These are phyloP conservation scores for Pythium angustatum DNA, from an alignment of 352 stramenopile species.

Conservation along the genomic window DNA sequence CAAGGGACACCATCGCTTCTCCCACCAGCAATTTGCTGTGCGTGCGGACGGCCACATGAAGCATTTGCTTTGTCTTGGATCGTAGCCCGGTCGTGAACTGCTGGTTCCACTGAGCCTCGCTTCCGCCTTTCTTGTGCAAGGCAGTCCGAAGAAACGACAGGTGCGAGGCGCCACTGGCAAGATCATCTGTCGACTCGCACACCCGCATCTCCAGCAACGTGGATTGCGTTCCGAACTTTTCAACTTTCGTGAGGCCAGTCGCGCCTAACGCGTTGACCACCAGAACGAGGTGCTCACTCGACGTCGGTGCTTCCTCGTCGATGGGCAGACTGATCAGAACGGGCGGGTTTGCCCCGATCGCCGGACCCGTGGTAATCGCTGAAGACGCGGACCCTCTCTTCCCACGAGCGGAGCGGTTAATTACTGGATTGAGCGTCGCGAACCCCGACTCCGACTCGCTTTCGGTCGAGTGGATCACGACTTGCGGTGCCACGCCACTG, in stretches of 20 bases:
- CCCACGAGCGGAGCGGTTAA: constrained; percentile 28
- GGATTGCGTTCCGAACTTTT: constrained; percentile 83
- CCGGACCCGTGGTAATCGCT: constrained; percentile 14
- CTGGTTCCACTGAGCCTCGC: constrained; percentile 83
- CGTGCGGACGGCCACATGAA: constrained; percentile 63
- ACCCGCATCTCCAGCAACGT: constrained; percentile 63
- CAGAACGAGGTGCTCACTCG: constrained; percentile 35
- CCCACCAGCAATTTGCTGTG: constrained; percentile 69
- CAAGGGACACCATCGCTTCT: constrained; percentile 49
- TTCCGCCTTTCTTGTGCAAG: constrained; percentile 80
- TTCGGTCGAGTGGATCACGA: constrained; percentile 76
- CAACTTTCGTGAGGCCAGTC: constrained; percentile 57
- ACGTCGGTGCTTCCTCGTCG: constrained; percentile 22
- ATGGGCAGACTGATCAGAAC: constrained; percentile 53
- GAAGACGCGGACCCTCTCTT: constrained; percentile 27
- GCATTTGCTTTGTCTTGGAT: constrained; percentile 51
- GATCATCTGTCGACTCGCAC: constrained; percentile 19
- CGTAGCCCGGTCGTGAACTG: constrained; percentile 60
- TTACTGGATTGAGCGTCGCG: constrained; percentile 66
- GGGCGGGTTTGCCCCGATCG: constrained; percentile 13
- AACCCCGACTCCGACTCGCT: constrained; percentile 63
- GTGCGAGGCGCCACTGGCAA: constrained; percentile 17
- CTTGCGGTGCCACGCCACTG: constrained; percentile 41
- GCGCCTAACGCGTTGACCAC: constrained; percentile 64
- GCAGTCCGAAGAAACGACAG: constrained; percentile 51